Base-by-base conservation (phyloP, 768 basidiomycete species). In the Piloderma croceum region DNA sequence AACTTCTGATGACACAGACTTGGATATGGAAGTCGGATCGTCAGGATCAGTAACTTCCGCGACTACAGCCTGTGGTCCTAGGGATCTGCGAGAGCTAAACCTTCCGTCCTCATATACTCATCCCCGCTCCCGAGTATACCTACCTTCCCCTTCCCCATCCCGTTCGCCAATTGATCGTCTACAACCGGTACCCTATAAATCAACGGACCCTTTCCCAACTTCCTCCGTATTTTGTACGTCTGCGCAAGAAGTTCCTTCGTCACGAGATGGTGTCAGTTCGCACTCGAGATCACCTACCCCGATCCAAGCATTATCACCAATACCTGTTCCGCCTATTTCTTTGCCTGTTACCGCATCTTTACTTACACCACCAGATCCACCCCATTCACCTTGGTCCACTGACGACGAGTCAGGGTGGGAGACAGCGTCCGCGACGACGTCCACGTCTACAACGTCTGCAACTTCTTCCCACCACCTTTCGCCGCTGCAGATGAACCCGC, bases 371-470 rank as follows among this genome's bases (percentile, higher is more conserved):
- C n/a, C n/a, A n/a, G 69, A 58, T 24, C 58, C 67, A 10, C 39
- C 58, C 2, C 53, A 66, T 42, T 83, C 83, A 1, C 74, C 82
- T 2, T 86, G 79, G 79, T 76, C 81, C 12, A 83, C 81, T 3
- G 84, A 87, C 42, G 85, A 84, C 48, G 83, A 87, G 42, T 85
- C 80, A 6, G 73, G 72, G 25, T 86, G 83, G 81, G 84, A 86
- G 45, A 77, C 81, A 3, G 77, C 76, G 23, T 87, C 84, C 13
- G 68, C 65, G 11, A 71, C 74, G 1, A 82, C 81, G 3, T 73
- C 78, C 7, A 67, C 74, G 7, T 81, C 82, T 12, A 77, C 76
- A 9, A 76, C 75, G 3, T 74, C 80, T 6, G 69, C 69, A 12
- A 64, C 57, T 12, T 62, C 63, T 7, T 65, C 57, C 20, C 60